Base-by-base conservation (phyloP, 352 stramenopile genomes). In the Phytophthora ramorum region DNA sequence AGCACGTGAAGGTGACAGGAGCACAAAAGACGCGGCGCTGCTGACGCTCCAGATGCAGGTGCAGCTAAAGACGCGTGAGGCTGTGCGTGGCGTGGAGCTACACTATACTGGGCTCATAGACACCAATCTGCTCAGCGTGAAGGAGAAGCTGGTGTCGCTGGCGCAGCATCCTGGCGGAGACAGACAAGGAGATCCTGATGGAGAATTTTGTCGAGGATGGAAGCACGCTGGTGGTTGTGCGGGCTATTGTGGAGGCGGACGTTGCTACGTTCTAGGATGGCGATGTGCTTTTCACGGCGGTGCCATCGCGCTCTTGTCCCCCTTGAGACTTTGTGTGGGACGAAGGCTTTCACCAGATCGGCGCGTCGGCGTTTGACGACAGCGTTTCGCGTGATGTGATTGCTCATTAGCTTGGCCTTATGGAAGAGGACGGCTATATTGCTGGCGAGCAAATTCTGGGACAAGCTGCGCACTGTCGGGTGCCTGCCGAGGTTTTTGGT, bases 291-390 rank as follows among this genome's bases (percentile, higher is more conserved):
- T 96, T 97, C 59, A 96, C 95, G 7, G 90, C 82, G 5, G 85
- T 97, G 9, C 95, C 95, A n/a, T 98, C 90, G 17, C 79, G 95
- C 9, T 97, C 90, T 35, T 97, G 98, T 67, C 98, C 98, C 65
- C 95, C 95, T 10, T 78, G 95, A 19, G 95, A 94, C 0, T 98
- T 98, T n/a, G n/a, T n/a, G n/a, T n/a, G n/a, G n/a, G n/a, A n/a
- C n/a, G n/a, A n/a, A n/a, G n/a, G n/a, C n/a, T 98, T 98, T 67
- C 95, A 98, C 62, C 88, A 97, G 72, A 73, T 98, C 14, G 75
- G 96, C 3, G 78, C 98, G 38, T 71, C 63, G 3, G 57, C 76
- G 2, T 98, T 95, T 63, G 88, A 98, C 63, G 52, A 70, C 6
- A 58, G 55, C 10, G 82, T 97, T 40, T 84, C 84, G 7, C 73